These are phyloP conservation scores for Rhinocladiella mackenziei DNA, from an alignment of 2,329 filamentous ascomycete species.

Conservation along the genomic window DNA sequence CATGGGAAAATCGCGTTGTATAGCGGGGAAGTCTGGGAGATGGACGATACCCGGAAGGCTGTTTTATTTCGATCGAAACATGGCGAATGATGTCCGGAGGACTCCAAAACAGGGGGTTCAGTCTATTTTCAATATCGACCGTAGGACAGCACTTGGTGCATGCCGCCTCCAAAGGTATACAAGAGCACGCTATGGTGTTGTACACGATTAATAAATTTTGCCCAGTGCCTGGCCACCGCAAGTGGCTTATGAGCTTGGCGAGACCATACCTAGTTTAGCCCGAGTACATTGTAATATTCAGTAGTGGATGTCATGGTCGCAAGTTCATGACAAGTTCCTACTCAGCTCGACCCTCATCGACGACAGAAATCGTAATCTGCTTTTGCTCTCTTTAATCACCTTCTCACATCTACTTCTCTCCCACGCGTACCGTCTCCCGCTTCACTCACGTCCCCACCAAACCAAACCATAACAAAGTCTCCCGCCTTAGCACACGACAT, in stretches of 20 bases:
- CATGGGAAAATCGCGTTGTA: not conserved
- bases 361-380: not conserved
- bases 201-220: too few relatives aligned
- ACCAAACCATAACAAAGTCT: slow-evolving; percentile 18
- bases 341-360: too few relatives aligned
- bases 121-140: too few relatives aligned
- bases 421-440: not conserved
- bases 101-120: too few relatives aligned
- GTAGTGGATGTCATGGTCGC: slow-evolving; percentile 17
- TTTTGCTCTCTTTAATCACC: slow-evolving; percentile 3
- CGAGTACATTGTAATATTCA: slow-evolving; percentile 1
- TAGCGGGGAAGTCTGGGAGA: too few relatives aligned
- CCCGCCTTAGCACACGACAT: slow-evolving; percentile 20
- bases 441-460: not conserved
- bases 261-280: not conserved
- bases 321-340: slow-evolving; percentile 8
- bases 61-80: too few relatives aligned
- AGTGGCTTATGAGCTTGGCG: slow-evolving; percentile 2
- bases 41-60: too few relatives aligned
- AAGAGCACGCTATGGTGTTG: too few relatives aligned
- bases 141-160: too few relatives aligned
- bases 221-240: too few relatives aligned
- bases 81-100: too few relatives aligned
- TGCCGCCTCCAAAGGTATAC: too few relatives aligned
- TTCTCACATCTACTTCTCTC: not conserved